Conservation (phyloP, 768 basidiomycete species). For the Ephemerocybe angulata region DNA sequence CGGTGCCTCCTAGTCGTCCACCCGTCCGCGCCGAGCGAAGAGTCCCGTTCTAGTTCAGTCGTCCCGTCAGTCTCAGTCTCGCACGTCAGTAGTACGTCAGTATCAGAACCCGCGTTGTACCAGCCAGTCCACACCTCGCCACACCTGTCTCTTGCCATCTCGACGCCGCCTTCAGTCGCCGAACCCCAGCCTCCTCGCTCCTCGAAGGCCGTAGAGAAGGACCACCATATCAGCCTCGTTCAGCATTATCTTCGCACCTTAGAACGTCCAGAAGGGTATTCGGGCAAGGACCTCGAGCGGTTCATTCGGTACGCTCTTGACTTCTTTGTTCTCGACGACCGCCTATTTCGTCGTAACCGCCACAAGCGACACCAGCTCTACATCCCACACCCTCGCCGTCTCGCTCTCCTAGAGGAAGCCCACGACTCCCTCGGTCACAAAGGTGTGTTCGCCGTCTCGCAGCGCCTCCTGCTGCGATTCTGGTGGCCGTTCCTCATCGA, state of each 20-base stretch:
- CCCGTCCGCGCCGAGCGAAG: no score
- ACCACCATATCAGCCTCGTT: slow-evolving; percentile 10
- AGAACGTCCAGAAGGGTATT: not conserved
- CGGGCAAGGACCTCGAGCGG: not conserved
- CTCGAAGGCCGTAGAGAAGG: slow-evolving; percentile 1
- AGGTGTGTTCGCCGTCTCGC: slow-evolving; percentile 20
- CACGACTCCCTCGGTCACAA: slow-evolving; percentile 29
- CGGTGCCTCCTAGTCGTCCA: no score
- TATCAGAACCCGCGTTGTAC: no score
- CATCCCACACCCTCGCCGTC: slow-evolving; percentile 4
- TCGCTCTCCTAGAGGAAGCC: slow-evolving; percentile 15
- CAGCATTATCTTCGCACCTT: slow-evolving; percentile 9
- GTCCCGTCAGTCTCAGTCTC: no score
- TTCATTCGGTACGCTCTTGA: slow-evolving; percentile 5
- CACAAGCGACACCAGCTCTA: slow-evolving; percentile 18
- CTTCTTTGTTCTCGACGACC: slow-evolving; percentile 14
- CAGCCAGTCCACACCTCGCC: no score
- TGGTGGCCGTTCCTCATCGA: slow-evolving; percentile 26
- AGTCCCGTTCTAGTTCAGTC: no score
- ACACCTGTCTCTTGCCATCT: no score
- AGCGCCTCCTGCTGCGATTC: slow-evolving; percentile 17
- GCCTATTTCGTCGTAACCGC: slow-evolving; percentile 16
- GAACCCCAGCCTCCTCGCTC: slow-evolving; percentile 6
- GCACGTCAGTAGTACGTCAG: no score
- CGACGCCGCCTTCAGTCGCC: no score